Conservation (phyloP, 306 rosid genomes). For the Medicago arabica region DNA sequence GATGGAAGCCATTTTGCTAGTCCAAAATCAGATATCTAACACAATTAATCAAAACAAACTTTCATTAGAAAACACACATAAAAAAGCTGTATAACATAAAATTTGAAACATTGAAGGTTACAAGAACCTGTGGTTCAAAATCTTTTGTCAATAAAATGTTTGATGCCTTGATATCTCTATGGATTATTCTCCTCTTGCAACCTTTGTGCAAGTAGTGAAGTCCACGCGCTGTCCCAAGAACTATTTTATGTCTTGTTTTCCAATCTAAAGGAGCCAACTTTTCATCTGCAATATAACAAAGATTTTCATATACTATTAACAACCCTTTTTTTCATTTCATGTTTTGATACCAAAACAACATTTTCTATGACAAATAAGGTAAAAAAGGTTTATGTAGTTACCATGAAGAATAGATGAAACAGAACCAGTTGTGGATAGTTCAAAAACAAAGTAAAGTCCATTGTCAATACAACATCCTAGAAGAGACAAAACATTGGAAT, state of each 20-base stretch:
- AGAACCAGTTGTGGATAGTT: conserved; percentile 78
- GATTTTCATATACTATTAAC: neutral
- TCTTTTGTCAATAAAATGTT: conserved; percentile 72
- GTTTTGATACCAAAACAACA: neutral
- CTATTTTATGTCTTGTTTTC: conserved; percentile 85
- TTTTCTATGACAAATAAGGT: neutral
- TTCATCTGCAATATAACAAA: conserved; percentile 57
- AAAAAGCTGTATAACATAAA: neutral
- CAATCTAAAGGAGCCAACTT: conserved; percentile 73
- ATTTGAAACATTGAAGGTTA: conserved; percentile 18
- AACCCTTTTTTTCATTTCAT: neutral
- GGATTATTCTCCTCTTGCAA: conserved; percentile 94
- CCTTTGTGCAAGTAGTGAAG: conserved; percentile 88
- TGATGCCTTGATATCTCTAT: conserved; percentile 85
- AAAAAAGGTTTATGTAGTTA: conserved; percentile 35
- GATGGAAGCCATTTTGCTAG: conserved; percentile 99
- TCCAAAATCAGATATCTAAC: conserved; percentile 95
- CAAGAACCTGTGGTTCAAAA: conserved; percentile 80
- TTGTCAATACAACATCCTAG: conserved; percentile 85
- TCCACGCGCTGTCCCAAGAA: conserved; percentile 81
- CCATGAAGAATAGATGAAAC: conserved; percentile 92
- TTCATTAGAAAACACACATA: conserved; percentile 3
- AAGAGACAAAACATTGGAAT: conserved; percentile 76
- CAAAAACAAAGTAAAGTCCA: conserved; percentile 84
- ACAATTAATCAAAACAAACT: conserved; percentile 1